Evolutionary conservation across 495 filamentous ascomycete genomes (phyloP).

Genomic region (Penicillium silybi): DNA sequence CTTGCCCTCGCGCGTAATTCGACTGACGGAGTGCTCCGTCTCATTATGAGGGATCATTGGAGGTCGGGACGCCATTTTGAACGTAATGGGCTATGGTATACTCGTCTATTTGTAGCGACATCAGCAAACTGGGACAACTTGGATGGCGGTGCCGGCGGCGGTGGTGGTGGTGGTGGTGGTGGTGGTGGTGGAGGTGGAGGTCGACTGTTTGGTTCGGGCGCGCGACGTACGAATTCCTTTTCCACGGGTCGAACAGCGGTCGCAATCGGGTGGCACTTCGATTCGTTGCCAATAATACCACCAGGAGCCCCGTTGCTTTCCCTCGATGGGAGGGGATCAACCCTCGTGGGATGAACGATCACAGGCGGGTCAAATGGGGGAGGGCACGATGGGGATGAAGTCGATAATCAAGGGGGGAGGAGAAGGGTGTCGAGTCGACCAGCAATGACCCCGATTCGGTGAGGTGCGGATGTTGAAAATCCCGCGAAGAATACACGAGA

Average conservation of each 20-base stretch:
- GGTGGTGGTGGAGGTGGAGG: too few species aligned
- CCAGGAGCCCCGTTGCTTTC: not conserved
- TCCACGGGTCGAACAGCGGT: not conserved
- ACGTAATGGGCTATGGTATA: not conserved
- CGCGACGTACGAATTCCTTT: constrained; percentile 13
- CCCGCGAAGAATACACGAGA: not conserved
- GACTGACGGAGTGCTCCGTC: constrained; percentile 53
- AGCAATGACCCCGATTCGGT: not conserved
- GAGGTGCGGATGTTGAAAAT: not conserved
- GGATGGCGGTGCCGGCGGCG: not conserved
- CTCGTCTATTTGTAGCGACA: constrained; percentile 13
- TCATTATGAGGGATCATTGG: constrained; percentile 48
- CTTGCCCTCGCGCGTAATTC: constrained; percentile 74
- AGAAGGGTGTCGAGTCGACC: not conserved
- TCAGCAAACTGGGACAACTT: constrained; percentile 4
- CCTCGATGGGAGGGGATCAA: constrained; percentile 1
- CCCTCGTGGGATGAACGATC: constrained; percentile 9
- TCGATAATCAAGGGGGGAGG: not conserved
- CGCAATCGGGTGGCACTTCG: not conserved
- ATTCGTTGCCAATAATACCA: not conserved
- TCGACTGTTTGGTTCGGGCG: constrained; percentile 2
- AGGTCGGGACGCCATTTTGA: constrained; percentile 34
- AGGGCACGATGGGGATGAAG: not conserved
- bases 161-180: too few species aligned
- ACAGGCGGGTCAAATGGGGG: constrained; percentile 16